Evolutionary conservation across 164 flowering plant species (phyloP).

Genomic region (Taxillus chinensis): DNA sequence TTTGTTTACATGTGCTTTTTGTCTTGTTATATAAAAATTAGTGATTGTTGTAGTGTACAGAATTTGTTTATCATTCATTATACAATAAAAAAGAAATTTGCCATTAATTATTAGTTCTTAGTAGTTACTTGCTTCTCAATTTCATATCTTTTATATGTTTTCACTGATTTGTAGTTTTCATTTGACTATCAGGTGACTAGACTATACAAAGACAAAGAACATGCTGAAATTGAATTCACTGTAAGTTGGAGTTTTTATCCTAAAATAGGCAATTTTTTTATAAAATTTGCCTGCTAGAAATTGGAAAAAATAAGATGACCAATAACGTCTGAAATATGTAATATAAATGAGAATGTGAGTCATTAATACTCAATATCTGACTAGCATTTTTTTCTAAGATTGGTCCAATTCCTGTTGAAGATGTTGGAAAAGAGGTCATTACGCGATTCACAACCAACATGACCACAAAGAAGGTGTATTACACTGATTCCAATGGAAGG

Average conservation of each 20-base stretch:
- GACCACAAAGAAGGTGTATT: conserved; percentile 61
- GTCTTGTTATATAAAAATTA: too few relatives aligned
- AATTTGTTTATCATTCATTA: too few relatives aligned
- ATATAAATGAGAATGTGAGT: background rate
- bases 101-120: background rate
- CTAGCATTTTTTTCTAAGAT: conserved; percentile 36
- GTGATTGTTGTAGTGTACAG: too few relatives aligned
- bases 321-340: background rate
- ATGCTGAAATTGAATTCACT: conserved; percentile 81
- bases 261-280: background rate
- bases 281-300: too few relatives aligned
- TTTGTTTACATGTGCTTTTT: background rate
- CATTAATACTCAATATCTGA: conserved; percentile 4
- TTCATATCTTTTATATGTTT: background rate
- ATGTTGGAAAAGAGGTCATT: conserved; percentile 80
- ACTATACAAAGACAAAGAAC: conserved; percentile 72
- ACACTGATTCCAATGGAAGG: conserved; percentile 86
- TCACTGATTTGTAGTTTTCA: background rate
- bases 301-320: too few relatives aligned
- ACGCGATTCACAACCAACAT: conserved; percentile 62
- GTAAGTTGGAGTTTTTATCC: conserved; percentile 29
- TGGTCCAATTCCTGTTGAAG: conserved; percentile 72
- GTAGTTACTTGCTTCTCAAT: background rate
- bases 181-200: conserved; percentile 54
- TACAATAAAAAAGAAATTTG: too few relatives aligned